Evolutionary conservation across 805 yeast species (phyloP).

Genomic region (Myxozyma geophila): DNA sequence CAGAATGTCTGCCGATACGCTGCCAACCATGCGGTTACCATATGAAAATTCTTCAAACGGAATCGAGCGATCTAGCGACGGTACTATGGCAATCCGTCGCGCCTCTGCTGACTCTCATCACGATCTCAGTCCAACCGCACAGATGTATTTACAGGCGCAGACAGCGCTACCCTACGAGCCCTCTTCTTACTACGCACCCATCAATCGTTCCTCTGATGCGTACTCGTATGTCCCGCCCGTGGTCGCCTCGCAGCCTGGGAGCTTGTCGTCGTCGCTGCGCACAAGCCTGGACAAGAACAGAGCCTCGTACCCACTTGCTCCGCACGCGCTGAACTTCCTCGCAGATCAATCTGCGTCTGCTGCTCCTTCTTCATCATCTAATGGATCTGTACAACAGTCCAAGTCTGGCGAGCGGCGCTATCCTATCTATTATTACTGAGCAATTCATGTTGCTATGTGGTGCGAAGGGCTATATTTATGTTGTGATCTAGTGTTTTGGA

Average conservation of each 20-base stretch:
- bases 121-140: background rate
- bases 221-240: background rate
- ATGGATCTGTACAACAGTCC: background rate
- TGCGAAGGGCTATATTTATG: background rate
- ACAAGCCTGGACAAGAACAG: conserved; percentile 9
- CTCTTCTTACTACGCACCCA: conserved; percentile 1
- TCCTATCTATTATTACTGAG: conserved; percentile 20
- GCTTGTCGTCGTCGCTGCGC: conserved; percentile 7
- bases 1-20: background rate
- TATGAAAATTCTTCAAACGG: background rate
- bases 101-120: conserved; percentile 9
- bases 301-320: background rate
- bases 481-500: background rate
- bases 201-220: background rate
- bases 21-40: background rate
- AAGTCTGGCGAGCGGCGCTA: conserved; percentile 13
- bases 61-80: conserved; percentile 11
- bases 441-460: background rate
- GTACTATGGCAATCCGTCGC: conserved; percentile 9
- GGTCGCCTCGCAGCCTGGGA: background rate
- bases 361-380: background rate
- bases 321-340: background rate
- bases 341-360: background rate
- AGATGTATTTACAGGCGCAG: conserved; percentile 7
- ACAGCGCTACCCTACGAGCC: conserved; percentile 2